phyloP scores from a whole-genome alignment of 305 asterid species.

The Solanum chacoense region DNA sequence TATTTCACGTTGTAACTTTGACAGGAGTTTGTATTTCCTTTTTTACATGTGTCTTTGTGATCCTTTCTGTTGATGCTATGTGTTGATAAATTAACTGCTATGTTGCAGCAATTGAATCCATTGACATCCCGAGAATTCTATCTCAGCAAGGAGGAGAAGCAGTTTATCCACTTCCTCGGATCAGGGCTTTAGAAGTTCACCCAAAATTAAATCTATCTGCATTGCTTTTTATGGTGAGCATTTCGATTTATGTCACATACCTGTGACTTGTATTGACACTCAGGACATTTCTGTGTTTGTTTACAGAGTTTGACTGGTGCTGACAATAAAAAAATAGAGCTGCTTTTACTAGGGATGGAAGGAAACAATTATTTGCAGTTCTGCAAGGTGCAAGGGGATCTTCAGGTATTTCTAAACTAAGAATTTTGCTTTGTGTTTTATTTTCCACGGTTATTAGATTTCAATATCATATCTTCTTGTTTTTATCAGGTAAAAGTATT shows the following conservation, averaged over 20 bases:
- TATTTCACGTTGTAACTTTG: background rate
- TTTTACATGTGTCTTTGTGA: background rate
- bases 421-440: background rate
- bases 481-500: background rate
- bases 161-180: conserved; percentile 92
- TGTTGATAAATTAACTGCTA: background rate
- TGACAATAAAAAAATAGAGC: conserved; percentile 79
- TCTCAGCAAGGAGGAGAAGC: conserved; percentile 99
- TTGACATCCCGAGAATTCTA: conserved; percentile 91
- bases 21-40: background rate
- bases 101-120: conserved; percentile 81
- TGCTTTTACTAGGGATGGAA: conserved; percentile 87
- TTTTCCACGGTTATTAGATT: background rate
- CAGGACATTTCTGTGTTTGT: conserved; percentile 15
- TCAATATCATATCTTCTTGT: background rate
- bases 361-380: conserved; percentile 97
- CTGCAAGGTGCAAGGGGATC: conserved; percentile 98
- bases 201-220: conserved; percentile 84
- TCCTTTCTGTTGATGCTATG: background rate
- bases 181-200: conserved; percentile 90
- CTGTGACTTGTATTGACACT: background rate
- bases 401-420: conserved; percentile 52
- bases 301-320: conserved; percentile 65
- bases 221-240: conserved; percentile 81
- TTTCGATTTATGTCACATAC: conserved; percentile 2